Evolutionary conservation across 228 moss, liverwort and hornwort genomes (phyloP), one percentile per base, ranked within the genome.

Genomic region (Sphagnum fallax): DNA sequence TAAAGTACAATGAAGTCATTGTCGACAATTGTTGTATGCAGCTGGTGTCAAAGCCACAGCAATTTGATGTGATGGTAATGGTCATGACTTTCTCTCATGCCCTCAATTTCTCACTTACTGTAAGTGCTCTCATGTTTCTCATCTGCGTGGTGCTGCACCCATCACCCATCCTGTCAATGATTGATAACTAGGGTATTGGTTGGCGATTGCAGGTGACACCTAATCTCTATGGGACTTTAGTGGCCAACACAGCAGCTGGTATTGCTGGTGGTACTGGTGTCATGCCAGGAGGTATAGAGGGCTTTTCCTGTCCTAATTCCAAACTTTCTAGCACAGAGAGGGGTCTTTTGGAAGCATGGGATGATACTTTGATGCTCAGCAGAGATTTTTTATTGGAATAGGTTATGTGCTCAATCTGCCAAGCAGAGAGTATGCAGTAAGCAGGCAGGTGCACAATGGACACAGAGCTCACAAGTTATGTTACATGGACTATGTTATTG

Each of bases 21-120:
- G 98, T 98, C 52, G 98, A 98, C 69, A 98, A 98, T 65, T 98
- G 98, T 81, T 98, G 98, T 87, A 98, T 98, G 98, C 98, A 98
- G 84, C 92, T 98, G 52, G 98, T 98, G 69, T 98, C 98, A 16
- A 93, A 80, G 76, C 98, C 98, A 61, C 82, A 90, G 73, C 98
- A 98, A 76, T 98, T 98, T 81, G 98, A 98, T 73, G 98, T 98
- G 73, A 98, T 98, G 98, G 98, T 98, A 87, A 70, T 61, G 71
- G 66, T 0, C 14, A 10, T 13, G 5, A 2, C 62, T 7, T 61
- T 62, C 48, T 49, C 16, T 50, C 50, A 32, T 32, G 32, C 32
- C 32, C 32, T 32, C 47, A 47, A 62, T 6, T 16, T 6, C 0
- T 62, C 62, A 16, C 16, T 6, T 5, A 16, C 16, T 6, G 7